Evolutionary conservation across 495 filamentous ascomycete species (phyloP).

Genomic region (Articulospora tetracladia): DNA sequence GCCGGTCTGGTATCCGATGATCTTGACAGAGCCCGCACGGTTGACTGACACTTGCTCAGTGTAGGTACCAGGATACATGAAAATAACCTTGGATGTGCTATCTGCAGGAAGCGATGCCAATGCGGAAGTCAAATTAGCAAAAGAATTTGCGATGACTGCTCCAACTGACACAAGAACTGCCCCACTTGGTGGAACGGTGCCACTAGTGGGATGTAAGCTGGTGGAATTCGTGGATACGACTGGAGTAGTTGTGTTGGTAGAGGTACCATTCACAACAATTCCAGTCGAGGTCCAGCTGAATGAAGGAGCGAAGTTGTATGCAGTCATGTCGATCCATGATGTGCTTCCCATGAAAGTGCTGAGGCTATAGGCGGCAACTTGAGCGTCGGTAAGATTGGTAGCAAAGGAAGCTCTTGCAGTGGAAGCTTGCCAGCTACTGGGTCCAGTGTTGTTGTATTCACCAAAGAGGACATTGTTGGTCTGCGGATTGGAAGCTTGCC

Average conservation of each 20-base stretch:
- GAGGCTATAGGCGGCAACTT: slow-evolving; percentile 6
- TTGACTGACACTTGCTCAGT: slow-evolving; percentile 54
- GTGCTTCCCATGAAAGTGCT: slow-evolving; percentile 4
- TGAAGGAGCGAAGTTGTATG: slow-evolving; percentile 4
- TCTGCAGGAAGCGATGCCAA: slow-evolving; percentile 10
- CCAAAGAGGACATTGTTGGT: slow-evolving; percentile 18
- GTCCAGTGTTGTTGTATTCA: slow-evolving; percentile 23
- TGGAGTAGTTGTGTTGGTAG: background rate
- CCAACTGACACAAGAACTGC: slow-evolving; percentile 9
- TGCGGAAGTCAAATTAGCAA: slow-evolving; percentile 9
- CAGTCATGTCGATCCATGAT: slow-evolving; percentile 8
- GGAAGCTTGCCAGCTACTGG: slow-evolving; percentile 9
- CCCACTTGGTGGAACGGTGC: slow-evolving; percentile 6
- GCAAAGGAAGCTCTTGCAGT: slow-evolving; percentile 6
- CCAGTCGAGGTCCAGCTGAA: background rate
- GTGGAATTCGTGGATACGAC: background rate
- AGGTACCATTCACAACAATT: slow-evolving; percentile 1
- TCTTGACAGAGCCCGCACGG: slow-evolving; percentile 16
- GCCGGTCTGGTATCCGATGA: slow-evolving; percentile 28
- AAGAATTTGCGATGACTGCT: background rate
- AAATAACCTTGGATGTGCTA: slow-evolving; percentile 48
- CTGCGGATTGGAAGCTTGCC: slow-evolving; percentile 18
- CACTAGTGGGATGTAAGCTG: background rate
- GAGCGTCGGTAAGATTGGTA: slow-evolving; percentile 5
- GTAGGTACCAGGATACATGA: slow-evolving; percentile 58